Evolutionary conservation across 371 early-diverging fungal species (phyloP), one percentile per base, ranked within the genome.

Genomic region (Syncephalis fuscata): DNA sequence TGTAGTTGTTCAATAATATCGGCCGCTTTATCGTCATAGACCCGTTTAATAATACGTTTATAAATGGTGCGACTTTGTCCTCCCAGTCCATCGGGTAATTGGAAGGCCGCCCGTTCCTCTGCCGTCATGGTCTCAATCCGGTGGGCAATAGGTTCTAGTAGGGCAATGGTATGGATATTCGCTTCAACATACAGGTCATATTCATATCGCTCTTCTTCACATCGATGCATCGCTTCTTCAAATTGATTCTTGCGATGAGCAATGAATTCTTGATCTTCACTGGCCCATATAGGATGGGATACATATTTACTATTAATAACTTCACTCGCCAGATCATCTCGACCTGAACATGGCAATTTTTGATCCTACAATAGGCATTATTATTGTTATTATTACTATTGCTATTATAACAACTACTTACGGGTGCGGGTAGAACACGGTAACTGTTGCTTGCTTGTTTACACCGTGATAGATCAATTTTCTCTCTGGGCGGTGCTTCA

Each of bases 181-280:
- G 97, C 84, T 60, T 96, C 91, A 41, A 99, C 88, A 60, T 92
- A 85, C 52, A 98, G 65, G 60, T 99, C 99, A 67, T 93, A 87
- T 55, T 99, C 99, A 56, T 94, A 98, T 47, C 85, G 76, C 58
- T 99, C 99, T 63, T 99, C 99, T 65, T 98, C 99, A 64, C 88
- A 82, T 42, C 87, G 78, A 70, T 86, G 91, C 62, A 99, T 65
- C 14, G 83, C 82, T 57, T 99, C 99, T 63, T 99, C 99, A 54
- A 78, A 92, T 17, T 68, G 68, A 54, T 88, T 98, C 68, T 94
- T 95, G 53, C 89, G 86, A 61, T 87, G 85, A 43, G 88, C 81
- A 40, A 86, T 78, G 67, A 96, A 96, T 39, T 79, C 88, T 15
- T 82, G 85, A 51, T 92, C 97, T 61, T 99, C 99, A 50, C 89